phyloP scores from a whole-genome alignment of 805 yeast species.

The Tetrapisispora fleetii region DNA sequence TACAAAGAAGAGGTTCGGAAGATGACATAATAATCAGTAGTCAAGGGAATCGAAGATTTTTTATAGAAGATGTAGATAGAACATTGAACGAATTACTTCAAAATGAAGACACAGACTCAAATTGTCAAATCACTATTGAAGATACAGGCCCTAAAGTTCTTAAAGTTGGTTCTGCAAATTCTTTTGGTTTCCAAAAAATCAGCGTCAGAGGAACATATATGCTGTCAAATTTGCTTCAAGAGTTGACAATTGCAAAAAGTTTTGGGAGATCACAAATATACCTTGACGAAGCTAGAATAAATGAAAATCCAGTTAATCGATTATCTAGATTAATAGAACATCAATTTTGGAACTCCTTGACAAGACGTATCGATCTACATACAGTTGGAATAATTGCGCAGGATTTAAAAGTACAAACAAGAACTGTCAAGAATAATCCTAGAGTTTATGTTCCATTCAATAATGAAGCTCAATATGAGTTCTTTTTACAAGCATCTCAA shows the following conservation, averaged over 20 bases:
- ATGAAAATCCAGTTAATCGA: constrained; percentile 79
- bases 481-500: constrained; percentile 45
- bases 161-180: constrained; percentile 71
- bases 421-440: constrained; percentile 47
- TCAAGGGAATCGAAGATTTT: constrained; percentile 38
- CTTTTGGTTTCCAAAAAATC: constrained; percentile 65
- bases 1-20: constrained; percentile 44
- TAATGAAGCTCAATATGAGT: constrained; percentile 64
- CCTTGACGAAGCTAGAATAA: constrained; percentile 72
- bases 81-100: constrained; percentile 60
- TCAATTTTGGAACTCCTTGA: constrained; percentile 72
- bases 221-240: constrained; percentile 80
- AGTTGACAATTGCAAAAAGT: constrained; percentile 74
- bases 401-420: constrained; percentile 66
- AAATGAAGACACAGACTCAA: constrained; percentile 76
- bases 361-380: constrained; percentile 56
- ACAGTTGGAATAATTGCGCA: constrained; percentile 60
- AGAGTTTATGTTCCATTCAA: constrained; percentile 68
- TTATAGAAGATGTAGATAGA: constrained; percentile 63
- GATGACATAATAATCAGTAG: constrained; percentile 37
- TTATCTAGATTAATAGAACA: constrained; percentile 62
- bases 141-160: constrained; percentile 80
- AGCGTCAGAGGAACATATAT: constrained; percentile 82
- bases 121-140: constrained; percentile 77
- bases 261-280: constrained; percentile 70